Conservation (phyloP, 2,329 filamentous ascomycete genomes). For the Blumeria graminis region DNA sequence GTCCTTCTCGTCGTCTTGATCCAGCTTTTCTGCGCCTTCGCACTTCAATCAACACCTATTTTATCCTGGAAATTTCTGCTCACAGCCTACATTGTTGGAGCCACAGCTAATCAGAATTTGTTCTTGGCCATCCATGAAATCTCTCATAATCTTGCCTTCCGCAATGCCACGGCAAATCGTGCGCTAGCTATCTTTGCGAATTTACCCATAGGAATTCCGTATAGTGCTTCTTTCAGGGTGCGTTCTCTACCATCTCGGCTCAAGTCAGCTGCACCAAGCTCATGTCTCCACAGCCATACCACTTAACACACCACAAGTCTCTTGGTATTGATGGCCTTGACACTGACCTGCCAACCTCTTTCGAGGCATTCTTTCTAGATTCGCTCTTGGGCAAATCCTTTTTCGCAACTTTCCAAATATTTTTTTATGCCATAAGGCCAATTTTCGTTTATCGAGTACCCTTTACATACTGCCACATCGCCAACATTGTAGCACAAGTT, state of each 20-base stretch:
- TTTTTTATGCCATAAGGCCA: slow-evolving; percentile 91
- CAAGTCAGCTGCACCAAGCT: background rate
- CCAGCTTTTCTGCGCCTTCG: slow-evolving; percentile 54
- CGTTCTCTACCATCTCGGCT: slow-evolving; percentile 11
- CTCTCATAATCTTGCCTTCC: slow-evolving; percentile 89
- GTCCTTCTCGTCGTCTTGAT: slow-evolving; percentile 63
- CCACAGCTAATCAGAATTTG: slow-evolving; percentile 92
- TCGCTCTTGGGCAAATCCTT: slow-evolving; percentile 92
- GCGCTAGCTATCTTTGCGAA: slow-evolving; percentile 84
- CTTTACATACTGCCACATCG: slow-evolving; percentile 58
- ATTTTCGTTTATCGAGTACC: slow-evolving; percentile 85
- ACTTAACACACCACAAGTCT: slow-evolving; percentile 96
- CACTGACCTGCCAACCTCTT: slow-evolving; percentile 75
- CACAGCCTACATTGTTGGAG: slow-evolving; percentile 74
- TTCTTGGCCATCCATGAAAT: slow-evolving; percentile 98
- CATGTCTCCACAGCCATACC: slow-evolving; percentile 47
- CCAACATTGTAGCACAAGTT: slow-evolving; percentile 60
- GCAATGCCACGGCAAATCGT: slow-evolving; percentile 54
- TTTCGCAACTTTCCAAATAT: slow-evolving; percentile 97
- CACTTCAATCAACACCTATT: slow-evolving; percentile 53
- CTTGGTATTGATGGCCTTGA: slow-evolving; percentile 90
- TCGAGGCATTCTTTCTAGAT: slow-evolving; percentile 84
- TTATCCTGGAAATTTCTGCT: slow-evolving; percentile 67
- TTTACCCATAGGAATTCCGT: slow-evolving; percentile 82
- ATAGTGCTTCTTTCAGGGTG: slow-evolving; percentile 84